Conservation (phyloP, 2,329 filamentous ascomycete species). For the Fusarium paranaense region DNA sequence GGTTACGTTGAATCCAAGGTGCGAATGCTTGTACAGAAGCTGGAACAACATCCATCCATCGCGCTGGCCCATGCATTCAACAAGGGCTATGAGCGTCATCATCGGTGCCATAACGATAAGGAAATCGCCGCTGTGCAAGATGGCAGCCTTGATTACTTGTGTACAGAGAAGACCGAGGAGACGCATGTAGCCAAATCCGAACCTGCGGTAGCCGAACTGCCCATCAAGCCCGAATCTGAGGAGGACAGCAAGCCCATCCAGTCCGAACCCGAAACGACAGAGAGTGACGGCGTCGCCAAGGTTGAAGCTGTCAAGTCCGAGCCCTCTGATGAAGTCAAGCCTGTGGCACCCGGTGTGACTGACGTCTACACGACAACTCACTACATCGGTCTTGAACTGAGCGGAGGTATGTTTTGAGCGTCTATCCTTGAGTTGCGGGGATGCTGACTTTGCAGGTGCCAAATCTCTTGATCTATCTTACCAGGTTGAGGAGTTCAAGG, state of each 20-base stretch:
- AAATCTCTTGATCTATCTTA: slow-evolving; percentile 82
- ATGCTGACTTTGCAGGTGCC: slow-evolving; percentile 62
- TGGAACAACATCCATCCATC: slow-evolving; percentile 85
- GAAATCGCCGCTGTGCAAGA: slow-evolving; percentile 66
- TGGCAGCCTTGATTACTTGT: slow-evolving; percentile 61
- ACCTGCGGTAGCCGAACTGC: slow-evolving; percentile 41
- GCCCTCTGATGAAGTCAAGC: slow-evolving; percentile 9
- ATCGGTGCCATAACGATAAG: slow-evolving; percentile 71
- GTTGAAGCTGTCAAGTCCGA: slow-evolving; percentile 25
- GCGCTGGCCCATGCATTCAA: slow-evolving; percentile 90
- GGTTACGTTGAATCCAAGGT: slow-evolving; percentile 95
- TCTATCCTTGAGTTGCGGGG: not conserved
- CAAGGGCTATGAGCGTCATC: slow-evolving; percentile 88
- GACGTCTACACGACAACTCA: slow-evolving; percentile 89
- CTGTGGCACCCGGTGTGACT: slow-evolving; percentile 28
- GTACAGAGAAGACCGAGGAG: slow-evolving; percentile 54
- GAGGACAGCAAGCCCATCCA: slow-evolving; percentile 55
- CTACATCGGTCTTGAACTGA: slow-evolving; percentile 89
- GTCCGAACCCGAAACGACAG: slow-evolving; percentile 46
- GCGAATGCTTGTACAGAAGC: slow-evolving; percentile 82
- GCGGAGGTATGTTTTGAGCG: slow-evolving; percentile 69
- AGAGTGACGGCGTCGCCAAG: slow-evolving; percentile 45
- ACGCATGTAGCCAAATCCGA: slow-evolving; percentile 43
- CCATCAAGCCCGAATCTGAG: slow-evolving; percentile 58
- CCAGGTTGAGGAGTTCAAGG: slow-evolving; percentile 88